phyloP scores from a whole-genome alignment of 2,329 filamentous ascomycete genomes.

The Verticillium klebahnii region DNA sequence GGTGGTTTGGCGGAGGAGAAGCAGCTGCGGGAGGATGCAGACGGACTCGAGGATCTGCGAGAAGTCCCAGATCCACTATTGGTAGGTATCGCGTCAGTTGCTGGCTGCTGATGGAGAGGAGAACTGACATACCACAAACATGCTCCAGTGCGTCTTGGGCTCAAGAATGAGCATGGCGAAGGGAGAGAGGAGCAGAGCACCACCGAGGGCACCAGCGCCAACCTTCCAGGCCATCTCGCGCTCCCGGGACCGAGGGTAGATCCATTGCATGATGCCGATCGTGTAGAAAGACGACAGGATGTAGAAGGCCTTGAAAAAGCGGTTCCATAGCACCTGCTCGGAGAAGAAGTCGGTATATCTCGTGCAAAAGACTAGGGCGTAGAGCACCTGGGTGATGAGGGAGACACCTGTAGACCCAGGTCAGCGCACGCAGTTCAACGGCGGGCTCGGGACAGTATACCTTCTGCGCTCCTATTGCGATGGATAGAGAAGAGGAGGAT shows the following conservation, averaged over 20 bases:
- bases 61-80: slow-evolving; percentile 77
- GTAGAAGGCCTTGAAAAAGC: slow-evolving; percentile 86
- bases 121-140: slow-evolving; percentile 40
- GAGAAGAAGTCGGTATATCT: slow-evolving; percentile 81
- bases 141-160: slow-evolving; percentile 36
- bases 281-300: slow-evolving; percentile 81
- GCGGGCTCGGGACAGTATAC: slow-evolving; percentile 30
- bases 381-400: slow-evolving; percentile 85
- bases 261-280: slow-evolving; percentile 78
- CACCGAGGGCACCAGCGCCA: slow-evolving; percentile 63
- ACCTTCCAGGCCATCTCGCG: slow-evolving; percentile 92
- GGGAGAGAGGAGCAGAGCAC: slow-evolving; percentile 64
- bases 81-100: slow-evolving; percentile 10
- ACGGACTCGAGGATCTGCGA: slow-evolving; percentile 89
- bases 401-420: slow-evolving; percentile 64
- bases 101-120: background rate
- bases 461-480: slow-evolving; percentile 81
- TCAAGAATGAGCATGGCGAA: slow-evolving; percentile 68
- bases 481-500: slow-evolving; percentile 91
- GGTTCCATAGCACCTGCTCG: slow-evolving; percentile 60
- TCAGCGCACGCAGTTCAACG: background rate
- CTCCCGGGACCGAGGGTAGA: slow-evolving; percentile 84
- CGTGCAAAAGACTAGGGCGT: slow-evolving; percentile 78
- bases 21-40: slow-evolving; percentile 83
- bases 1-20: slow-evolving; percentile 88